Percentiles rank a stretch among this genome's conserved stretches.
phyloP scores from a whole-genome alignment of 768 basidiomycete species.

The Mycena pura region DNA sequence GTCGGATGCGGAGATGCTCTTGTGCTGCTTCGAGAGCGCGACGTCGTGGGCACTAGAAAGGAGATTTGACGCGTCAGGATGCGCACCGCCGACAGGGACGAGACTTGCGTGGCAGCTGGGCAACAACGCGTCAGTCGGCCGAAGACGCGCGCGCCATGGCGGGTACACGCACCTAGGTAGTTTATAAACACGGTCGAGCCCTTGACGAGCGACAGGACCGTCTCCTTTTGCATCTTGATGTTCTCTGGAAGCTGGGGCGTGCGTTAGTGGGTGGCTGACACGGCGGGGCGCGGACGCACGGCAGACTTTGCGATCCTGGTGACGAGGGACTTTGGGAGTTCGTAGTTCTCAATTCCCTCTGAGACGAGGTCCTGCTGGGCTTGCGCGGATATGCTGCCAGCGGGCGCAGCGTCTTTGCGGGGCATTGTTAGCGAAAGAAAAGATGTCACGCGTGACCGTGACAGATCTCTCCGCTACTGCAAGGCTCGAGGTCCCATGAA shows the following conservation, averaged over 20 bases:
- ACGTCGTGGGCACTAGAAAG: constrained; percentile 82
- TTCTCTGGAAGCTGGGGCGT: constrained; percentile 75
- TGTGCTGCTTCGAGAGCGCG: constrained; percentile 82
- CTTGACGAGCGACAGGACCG: constrained; percentile 82
- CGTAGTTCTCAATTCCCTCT: constrained; percentile 88
- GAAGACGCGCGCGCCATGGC: constrained; percentile 9
- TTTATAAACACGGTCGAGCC: constrained; percentile 96
- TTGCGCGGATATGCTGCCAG: constrained; percentile 69
- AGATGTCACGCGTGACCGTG: too few relatives aligned
- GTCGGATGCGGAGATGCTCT: constrained; percentile 88
- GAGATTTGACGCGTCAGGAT: constrained; percentile 25
- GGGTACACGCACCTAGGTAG: constrained; percentile 74
- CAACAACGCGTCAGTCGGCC: constrained; percentile 16
- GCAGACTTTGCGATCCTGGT: constrained; percentile 86
- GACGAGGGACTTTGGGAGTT: constrained; percentile 84
- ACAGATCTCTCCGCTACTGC: too few relatives aligned
- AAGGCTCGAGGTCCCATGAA: too few relatives aligned
- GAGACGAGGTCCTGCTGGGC: constrained; percentile 82
- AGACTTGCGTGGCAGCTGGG: constrained; percentile 58
- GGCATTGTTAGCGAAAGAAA: constrained; percentile 65
- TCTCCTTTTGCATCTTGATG: constrained; percentile 90
- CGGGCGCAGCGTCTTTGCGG: constrained; percentile 61
- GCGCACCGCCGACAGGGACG: background rate
- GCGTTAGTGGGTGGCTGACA: background rate
- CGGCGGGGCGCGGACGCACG: constrained; percentile 50